These are phyloP conservation scores for Calamus simplicifolius DNA, from an alignment of 176 grass and related monocot genomes.

Conservation along the genomic window DNA sequence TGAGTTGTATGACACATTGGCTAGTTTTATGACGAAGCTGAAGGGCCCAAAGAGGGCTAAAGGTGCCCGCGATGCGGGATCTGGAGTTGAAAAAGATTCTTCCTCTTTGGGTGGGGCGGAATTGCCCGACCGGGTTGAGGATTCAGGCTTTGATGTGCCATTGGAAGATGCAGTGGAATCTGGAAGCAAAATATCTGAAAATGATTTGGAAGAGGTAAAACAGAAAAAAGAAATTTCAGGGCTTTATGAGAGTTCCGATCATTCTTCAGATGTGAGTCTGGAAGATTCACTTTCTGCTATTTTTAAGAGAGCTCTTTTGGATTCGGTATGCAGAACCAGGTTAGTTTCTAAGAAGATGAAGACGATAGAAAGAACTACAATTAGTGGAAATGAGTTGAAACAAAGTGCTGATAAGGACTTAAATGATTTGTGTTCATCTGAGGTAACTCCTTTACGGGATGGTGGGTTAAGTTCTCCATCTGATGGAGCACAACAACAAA, in stretches of 20 bases:
- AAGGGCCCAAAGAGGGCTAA: conserved; percentile 72
- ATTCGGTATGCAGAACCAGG: too few relatives aligned
- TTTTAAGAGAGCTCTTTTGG: conserved; percentile 33
- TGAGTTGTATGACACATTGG: conserved; percentile 89
- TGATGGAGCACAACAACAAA: conserved; percentile 20
- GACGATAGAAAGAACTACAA: conserved; percentile 12
- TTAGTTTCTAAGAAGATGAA: conserved; percentile 20
- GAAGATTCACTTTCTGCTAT: conserved; percentile 55
- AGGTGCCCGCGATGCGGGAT: conserved; percentile 13
- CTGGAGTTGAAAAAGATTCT: conserved; percentile 3
- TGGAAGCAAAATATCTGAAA: conserved; percentile 16
- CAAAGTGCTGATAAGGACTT: conserved; percentile 23
- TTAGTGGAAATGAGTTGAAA: conserved; percentile 21
- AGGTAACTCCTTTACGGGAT: too few relatives aligned
- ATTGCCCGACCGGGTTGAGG: conserved; percentile 26
- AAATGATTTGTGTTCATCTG: conserved; percentile 16
- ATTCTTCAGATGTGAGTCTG: conserved; percentile 37
- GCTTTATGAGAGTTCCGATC: conserved; percentile 9
- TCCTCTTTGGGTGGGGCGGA: neutral
- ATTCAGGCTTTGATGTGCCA: conserved; percentile 12
- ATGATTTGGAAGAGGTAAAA: conserved; percentile 18
- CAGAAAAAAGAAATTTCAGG: conserved; percentile 15
- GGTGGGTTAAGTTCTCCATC: conserved; percentile 5
- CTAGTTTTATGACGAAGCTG: conserved; percentile 75
- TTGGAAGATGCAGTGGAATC: conserved; percentile 15